phyloP scores from a whole-genome alignment of 169 alveolate genomes.

The Plasmodium vivax region DNA sequence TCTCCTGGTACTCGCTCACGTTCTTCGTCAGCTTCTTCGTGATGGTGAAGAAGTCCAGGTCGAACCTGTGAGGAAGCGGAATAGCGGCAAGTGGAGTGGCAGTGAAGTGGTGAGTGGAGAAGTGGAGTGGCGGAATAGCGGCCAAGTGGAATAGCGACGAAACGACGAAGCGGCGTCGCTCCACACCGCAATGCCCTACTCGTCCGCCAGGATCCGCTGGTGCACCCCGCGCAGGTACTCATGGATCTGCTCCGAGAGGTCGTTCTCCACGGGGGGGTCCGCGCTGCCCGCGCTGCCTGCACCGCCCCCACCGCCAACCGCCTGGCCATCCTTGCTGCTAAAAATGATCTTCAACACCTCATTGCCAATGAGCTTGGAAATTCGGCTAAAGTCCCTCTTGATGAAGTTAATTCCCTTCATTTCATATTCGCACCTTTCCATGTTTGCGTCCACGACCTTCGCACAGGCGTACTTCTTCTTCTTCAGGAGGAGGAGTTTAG shows the following conservation, averaged over 20 bases:
- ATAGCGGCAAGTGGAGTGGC: too few relatives aligned
- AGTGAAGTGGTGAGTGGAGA: background rate
- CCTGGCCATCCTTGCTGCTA: constrained; percentile 43
- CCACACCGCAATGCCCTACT: constrained; percentile 19
- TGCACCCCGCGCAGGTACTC: constrained; percentile 88
- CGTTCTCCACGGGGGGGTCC: constrained; percentile 75
- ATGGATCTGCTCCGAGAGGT: constrained; percentile 87
- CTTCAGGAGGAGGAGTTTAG: constrained; percentile 94
- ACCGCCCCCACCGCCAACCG: background rate
- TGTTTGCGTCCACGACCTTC: constrained; percentile 87
- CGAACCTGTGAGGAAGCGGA: constrained; percentile 17
- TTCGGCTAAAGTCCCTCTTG: constrained; percentile 98
- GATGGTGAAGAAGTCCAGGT: constrained; percentile 43
- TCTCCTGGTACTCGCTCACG: constrained; percentile 89
- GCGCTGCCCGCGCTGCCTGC: background rate
- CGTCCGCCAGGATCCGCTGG: constrained; percentile 83
- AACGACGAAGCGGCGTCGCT: too few relatives aligned
- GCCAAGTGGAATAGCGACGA: background rate
- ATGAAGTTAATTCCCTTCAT: constrained; percentile 98
- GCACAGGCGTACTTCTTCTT: constrained; percentile 99
- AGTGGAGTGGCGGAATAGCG: background rate
- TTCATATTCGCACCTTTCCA: constrained; percentile 88
- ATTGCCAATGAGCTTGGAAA: constrained; percentile 92
- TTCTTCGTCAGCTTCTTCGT: constrained; percentile 59
- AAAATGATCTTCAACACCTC: constrained; percentile 53